These are phyloP conservation scores for Trifolium repens DNA, from an alignment of 306 rosid species.

Conservation along the genomic window DNA sequence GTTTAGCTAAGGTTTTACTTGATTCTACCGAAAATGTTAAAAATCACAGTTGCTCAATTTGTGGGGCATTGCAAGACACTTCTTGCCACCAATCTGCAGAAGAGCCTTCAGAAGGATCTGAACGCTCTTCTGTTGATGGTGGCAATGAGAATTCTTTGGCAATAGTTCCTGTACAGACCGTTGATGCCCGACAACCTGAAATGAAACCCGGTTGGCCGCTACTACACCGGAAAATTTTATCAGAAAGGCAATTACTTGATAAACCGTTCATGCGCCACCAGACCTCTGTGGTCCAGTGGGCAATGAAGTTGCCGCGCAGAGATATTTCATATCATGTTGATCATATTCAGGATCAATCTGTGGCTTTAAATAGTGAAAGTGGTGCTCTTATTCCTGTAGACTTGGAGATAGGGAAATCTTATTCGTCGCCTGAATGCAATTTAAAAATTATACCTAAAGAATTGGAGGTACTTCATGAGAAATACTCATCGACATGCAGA, in stretches of 20 bases:
- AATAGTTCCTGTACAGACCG: slow-evolving; percentile 66
- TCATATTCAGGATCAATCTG: slow-evolving; percentile 46
- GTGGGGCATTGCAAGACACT: slow-evolving; percentile 50
- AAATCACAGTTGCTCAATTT: slow-evolving; percentile 59
- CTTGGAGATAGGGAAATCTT: slow-evolving; percentile 44
- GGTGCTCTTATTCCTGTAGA: slow-evolving; percentile 80
- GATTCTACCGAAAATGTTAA: slow-evolving; percentile 47
- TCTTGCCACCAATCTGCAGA: slow-evolving; percentile 49
- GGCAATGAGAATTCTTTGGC: slow-evolving; percentile 63
- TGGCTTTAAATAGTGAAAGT: slow-evolving; percentile 60
- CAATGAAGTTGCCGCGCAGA: slow-evolving; percentile 84
- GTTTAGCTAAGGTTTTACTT: slow-evolving; percentile 56
- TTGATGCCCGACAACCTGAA: slow-evolving; percentile 54
- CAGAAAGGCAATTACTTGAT: slow-evolving; percentile 42
- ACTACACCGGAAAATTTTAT: slow-evolving; percentile 54
- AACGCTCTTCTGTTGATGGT: slow-evolving; percentile 48
- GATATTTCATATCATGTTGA: slow-evolving; percentile 43
- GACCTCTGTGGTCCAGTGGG: slow-evolving; percentile 95
- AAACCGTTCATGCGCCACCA: slow-evolving; percentile 42
- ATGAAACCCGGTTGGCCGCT: slow-evolving; percentile 94
- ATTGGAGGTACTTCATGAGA: slow-evolving; percentile 83
- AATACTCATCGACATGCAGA: slow-evolving; percentile 79
- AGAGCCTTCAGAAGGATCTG: slow-evolving; percentile 31
- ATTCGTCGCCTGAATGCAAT: slow-evolving; percentile 51
- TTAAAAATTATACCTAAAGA: slow-evolving; percentile 58